phyloP scores from a whole-genome alignment of 805 yeast species.

The Wickerhamomyces bovis region DNA sequence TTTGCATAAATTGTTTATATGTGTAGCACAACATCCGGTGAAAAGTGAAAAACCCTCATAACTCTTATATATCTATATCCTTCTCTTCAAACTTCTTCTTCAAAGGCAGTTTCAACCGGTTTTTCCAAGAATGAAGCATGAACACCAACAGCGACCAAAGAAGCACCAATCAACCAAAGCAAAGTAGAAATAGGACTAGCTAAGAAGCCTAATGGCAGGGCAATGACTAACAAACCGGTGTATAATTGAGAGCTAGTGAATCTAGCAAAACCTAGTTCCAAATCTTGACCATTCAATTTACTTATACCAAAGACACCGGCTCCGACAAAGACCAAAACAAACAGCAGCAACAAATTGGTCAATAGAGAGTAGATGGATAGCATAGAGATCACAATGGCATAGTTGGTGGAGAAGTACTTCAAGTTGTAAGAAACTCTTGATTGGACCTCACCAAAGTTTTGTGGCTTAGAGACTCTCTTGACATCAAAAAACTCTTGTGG shows the following conservation, averaged over 20 bases:
- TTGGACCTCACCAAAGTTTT: constrained; percentile 83
- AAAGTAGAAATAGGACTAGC: constrained; percentile 88
- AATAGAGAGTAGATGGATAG: constrained; percentile 80
- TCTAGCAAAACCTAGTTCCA: constrained; percentile 61
- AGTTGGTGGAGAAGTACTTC: constrained; percentile 83
- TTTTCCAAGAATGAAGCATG: constrained; percentile 93
- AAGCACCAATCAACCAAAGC: constrained; percentile 88
- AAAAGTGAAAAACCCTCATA: no score
- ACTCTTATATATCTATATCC: no score
- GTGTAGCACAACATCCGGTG: background rate
- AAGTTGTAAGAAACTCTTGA: constrained; percentile 82
- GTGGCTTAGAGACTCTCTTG: constrained; percentile 86
- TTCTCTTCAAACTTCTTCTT: constrained; percentile 51
- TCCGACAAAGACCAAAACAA: constrained; percentile 69
- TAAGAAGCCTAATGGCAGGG: constrained; percentile 75
- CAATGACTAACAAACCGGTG: constrained; percentile 70
- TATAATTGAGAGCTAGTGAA: constrained; percentile 76
- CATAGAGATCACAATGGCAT: constrained; percentile 62
- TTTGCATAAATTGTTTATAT: background rate
- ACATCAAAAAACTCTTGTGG: constrained; percentile 92
- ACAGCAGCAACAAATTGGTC: constrained; percentile 77
- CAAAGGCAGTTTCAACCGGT: constrained; percentile 92
- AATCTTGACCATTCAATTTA: constrained; percentile 75
- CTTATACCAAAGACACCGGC: constrained; percentile 77
- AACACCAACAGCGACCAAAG: constrained; percentile 67